Conservation (phyloP, 169 alveolate species). For the Plasmodium knowlesi region DNA sequence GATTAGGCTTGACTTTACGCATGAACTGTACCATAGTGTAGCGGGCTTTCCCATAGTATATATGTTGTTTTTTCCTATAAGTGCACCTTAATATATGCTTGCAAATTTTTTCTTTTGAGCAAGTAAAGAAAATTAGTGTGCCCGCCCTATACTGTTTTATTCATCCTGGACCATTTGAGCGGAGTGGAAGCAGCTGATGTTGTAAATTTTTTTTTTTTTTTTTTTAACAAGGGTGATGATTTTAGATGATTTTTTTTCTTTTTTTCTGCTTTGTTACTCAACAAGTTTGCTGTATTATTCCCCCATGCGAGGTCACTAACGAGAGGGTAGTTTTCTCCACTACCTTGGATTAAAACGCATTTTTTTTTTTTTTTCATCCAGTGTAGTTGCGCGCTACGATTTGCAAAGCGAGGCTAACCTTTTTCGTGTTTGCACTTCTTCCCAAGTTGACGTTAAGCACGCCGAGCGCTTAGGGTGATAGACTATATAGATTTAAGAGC, state of each 20-base stretch:
- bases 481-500: not conserved
- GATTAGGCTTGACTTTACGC: not conserved
- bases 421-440: not conserved
- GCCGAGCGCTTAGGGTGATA: not conserved
- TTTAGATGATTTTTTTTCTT: not conserved
- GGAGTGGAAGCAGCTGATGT: not conserved
- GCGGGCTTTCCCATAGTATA: not conserved
- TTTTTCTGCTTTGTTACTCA: not conserved
- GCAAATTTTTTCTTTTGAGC: not conserved
- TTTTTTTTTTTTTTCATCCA: not conserved
- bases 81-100: not conserved
- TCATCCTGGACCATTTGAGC: not conserved
- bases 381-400: not conserved
- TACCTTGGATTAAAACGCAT: not conserved
- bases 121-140: not conserved
- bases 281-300: not conserved
- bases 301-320: not conserved
- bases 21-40: not conserved
- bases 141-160: not conserved
- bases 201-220: too few relatives aligned
- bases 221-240: not conserved
- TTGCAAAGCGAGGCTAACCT: not conserved
- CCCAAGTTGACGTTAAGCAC: not conserved
- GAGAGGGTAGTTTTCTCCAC: not conserved
- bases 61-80: not conserved